Evolutionary conservation across 2,329 filamentous ascomycete genomes (phyloP), one percentile per base, ranked within the genome.

Genomic region (Verticillium isaacii): DNA sequence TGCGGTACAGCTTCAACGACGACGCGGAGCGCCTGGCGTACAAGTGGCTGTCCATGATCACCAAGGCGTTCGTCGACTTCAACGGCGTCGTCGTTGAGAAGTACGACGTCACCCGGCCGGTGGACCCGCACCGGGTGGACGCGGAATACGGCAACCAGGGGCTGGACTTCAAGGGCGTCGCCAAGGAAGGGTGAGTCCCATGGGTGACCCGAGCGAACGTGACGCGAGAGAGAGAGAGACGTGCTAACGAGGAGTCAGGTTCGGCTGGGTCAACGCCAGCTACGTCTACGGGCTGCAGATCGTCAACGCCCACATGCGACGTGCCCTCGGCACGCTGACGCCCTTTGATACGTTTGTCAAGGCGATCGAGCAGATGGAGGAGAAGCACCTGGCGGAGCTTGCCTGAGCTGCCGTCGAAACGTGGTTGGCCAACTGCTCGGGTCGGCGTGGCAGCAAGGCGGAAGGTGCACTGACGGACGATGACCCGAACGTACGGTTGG

Each of bases 61-160:
- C 92, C 62, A 97, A 96, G 77, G 93, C 95, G 0, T 98, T 98
- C 78, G 93, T 97, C 64, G 94, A 99, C 75, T 98, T 94, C 82
- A 98, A 98, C 72, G 95, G 95, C 45, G 93, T 97, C 9, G 94
- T 99, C 1, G 95, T 98, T 6, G 95, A 99, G 78, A 99, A 99
- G 80, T 99, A 99, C 79, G 92, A 99, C 76, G 95, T 99, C 63
- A 98, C 94, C 23, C 82, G 92, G 61, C 89, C 90, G 5, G 87
- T 93, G 61, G 93, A 97, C 70, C 93, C 95, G 41, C 95, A 98
- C 77, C 89, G 91, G 65, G 95, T 98, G 14, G 92, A 96, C 75
- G 95, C 94, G 62, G 95, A 99, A 77, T 99, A 99, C 72, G 95
- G 95, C 7, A 99, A 99, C 75, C 95, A 99, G 75, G 95, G 95